A percentile compares a stretch with the other conserved stretches of the same genome.
These are phyloP conservation scores for Pascua guehoae DNA, from an alignment of 1,284 basidiomycete genomes.

Conservation along the genomic window DNA sequence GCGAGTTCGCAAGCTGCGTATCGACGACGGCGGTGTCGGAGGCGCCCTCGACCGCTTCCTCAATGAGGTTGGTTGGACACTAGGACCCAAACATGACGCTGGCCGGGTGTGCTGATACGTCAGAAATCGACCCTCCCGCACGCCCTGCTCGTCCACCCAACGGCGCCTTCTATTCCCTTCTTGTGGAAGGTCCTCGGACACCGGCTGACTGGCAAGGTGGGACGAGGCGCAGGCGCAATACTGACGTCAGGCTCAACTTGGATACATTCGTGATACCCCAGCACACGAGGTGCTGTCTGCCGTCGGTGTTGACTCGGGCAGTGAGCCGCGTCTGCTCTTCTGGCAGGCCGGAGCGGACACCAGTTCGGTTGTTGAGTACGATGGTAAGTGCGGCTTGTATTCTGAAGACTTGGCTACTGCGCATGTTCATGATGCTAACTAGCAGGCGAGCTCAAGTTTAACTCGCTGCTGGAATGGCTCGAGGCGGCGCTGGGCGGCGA, in stretches of 20 bases:
- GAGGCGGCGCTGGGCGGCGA: slow-evolving; percentile 16
- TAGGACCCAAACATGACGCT: not conserved
- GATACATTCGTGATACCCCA: slow-evolving; percentile 60
- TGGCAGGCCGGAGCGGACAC: slow-evolving; percentile 27
- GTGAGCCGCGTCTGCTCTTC: slow-evolving; percentile 38
- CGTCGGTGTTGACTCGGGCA: slow-evolving; percentile 28
- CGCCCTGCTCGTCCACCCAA: slow-evolving; percentile 67
- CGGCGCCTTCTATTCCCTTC: slow-evolving; percentile 69
- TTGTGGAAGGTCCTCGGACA: slow-evolving; percentile 81
- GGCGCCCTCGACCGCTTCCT: slow-evolving; percentile 33
- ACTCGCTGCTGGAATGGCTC: slow-evolving; percentile 44
- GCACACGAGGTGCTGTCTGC: slow-evolving; percentile 53
- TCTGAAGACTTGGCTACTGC: not conserved
- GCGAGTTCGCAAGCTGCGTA: slow-evolving; percentile 59
- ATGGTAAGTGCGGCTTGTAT: slow-evolving; percentile 25
- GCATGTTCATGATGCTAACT: not conserved
- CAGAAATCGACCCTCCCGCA: slow-evolving; percentile 54
- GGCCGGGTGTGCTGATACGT: slow-evolving; percentile 37
- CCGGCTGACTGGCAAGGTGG: slow-evolving; percentile 60
- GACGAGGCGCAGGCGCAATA: slow-evolving; percentile 1
- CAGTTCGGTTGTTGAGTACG: slow-evolving; percentile 31
- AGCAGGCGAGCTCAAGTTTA: slow-evolving; percentile 46
- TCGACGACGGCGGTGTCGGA: slow-evolving; percentile 53
- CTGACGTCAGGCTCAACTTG: slow-evolving; percentile 57
- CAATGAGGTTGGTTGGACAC: slow-evolving; percentile 31